These are phyloP conservation scores for Conringia planisiliqua DNA, from an alignment of 345 rosid genomes.

Conservation along the genomic window DNA sequence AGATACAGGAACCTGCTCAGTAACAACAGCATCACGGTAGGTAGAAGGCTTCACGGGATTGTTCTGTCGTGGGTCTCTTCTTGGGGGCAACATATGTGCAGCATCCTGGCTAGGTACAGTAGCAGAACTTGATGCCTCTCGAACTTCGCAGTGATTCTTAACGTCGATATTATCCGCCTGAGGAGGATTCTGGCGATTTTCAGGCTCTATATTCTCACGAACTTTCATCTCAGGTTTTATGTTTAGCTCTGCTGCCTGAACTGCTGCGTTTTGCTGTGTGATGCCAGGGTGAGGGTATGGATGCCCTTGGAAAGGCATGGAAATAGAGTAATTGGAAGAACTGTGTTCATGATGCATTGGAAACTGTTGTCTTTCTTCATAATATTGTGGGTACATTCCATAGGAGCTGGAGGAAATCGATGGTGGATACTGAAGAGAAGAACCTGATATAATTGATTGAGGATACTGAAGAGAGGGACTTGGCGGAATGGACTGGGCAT, in stretches of 20 bases:
- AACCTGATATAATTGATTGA: constrained; percentile 16
- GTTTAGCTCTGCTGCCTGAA: constrained; percentile 35
- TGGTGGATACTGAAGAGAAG: constrained; percentile 41
- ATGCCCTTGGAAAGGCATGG: constrained; percentile 42
- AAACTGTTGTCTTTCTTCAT: constrained; percentile 43
- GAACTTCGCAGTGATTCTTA: constrained; percentile 36
- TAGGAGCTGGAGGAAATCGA: constrained; percentile 43
- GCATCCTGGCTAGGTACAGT: constrained; percentile 34
- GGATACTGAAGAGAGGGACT: constrained; percentile 28
- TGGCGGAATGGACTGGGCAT: constrained; percentile 27
- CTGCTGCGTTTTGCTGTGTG: constrained; percentile 42
- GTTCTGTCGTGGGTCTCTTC: constrained; percentile 32
- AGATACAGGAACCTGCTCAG: constrained; percentile 37
- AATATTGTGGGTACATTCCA: constrained; percentile 49
- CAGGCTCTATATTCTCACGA: constrained; percentile 38
- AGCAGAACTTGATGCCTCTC: constrained; percentile 35
- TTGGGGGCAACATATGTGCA: constrained; percentile 34
- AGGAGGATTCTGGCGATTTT: constrained; percentile 33
- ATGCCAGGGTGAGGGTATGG: constrained; percentile 38
- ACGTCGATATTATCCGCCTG: constrained; percentile 34
- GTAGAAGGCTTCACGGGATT: constrained; percentile 40
- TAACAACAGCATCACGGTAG: constrained; percentile 41
- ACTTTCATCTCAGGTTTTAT: constrained; percentile 37
- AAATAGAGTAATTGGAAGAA: constrained; percentile 35
- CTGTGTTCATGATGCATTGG: constrained; percentile 39